Conservation (phyloP, 495 filamentous ascomycete species). For the Rusavskia elegans region DNA sequence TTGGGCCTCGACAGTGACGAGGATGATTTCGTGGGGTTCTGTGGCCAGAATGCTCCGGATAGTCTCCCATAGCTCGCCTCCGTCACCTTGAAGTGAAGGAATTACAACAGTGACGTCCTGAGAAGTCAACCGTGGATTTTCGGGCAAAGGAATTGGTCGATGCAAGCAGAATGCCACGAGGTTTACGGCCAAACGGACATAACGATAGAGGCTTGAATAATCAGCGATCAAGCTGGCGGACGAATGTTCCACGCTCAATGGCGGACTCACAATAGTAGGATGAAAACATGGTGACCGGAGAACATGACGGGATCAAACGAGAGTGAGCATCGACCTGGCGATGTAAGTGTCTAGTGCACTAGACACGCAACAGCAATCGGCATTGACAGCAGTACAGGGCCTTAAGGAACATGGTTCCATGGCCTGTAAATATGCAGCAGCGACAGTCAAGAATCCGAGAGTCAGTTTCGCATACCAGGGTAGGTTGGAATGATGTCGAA, state of each 20-base stretch:
- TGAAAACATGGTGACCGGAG: constrained; percentile 9
- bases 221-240: constrained; percentile 1
- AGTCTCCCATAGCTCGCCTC: constrained; percentile 41
- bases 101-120: constrained; percentile 64
- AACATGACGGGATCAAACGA: constrained; percentile 15
- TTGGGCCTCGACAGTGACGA: constrained; percentile 52
- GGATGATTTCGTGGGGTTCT: constrained; percentile 39
- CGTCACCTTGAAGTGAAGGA: constrained; percentile 49
- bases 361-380: neutral
- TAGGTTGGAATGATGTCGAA: constrained; percentile 6
- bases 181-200: constrained; percentile 50
- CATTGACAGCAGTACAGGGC: neutral
- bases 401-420: neutral
- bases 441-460: neutral
- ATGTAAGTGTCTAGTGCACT: neutral
- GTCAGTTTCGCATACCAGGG: constrained; percentile 9
- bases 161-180: constrained; percentile 48
- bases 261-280: constrained; percentile 14
- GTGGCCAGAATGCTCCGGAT: constrained; percentile 40
- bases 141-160: constrained; percentile 43
- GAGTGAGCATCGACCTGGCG: constrained; percentile 7
- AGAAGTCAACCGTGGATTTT: constrained; percentile 45
- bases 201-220: constrained; percentile 36
- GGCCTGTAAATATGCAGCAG: neutral
- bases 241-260: neutral